Percentiles rank a stretch among this genome's conserved stretches.
Evolutionary conservation across 2,329 filamentous ascomycete species (phyloP).

Genomic region (Fusarium sarcochroum): DNA sequence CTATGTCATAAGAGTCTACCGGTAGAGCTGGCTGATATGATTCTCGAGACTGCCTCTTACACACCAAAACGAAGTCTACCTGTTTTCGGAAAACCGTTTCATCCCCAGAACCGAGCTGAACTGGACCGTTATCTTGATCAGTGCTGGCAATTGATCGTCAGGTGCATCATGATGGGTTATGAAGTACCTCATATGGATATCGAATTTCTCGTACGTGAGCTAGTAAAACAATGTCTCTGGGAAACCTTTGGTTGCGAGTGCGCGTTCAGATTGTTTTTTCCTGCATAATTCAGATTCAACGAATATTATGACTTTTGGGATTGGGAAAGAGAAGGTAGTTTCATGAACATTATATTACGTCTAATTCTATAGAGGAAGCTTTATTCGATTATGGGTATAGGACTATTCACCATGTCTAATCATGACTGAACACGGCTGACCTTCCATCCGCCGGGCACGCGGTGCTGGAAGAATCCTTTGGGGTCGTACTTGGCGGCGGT

Average conservation of each 20-base stretch:
- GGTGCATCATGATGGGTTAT: slow-evolving; percentile 16
- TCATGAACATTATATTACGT: neutral
- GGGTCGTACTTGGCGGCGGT: slow-evolving; percentile 7
- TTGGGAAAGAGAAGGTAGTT: no score
- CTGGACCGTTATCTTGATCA: slow-evolving; percentile 12
- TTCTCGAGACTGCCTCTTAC: slow-evolving; percentile 9
- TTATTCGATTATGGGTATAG: neutral
- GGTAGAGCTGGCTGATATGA: neutral
- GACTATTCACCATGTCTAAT: neutral
- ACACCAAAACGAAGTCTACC: neutral
- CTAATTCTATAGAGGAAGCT: neutral
- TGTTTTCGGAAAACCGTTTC: neutral
- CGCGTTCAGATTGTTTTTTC: rapidly evolving
- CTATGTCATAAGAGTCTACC: slow-evolving; percentile 3
- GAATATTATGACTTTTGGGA: no score
- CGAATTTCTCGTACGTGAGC: neutral
- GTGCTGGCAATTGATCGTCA: slow-evolving; percentile 24
- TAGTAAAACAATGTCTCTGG: neutral
- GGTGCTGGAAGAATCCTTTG: neutral
- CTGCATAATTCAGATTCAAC: neutral
- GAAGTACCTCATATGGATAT: slow-evolving; percentile 2
- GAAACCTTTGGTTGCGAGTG: neutral
- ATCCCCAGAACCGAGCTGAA: neutral
- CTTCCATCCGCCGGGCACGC: neutral
- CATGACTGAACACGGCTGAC: neutral